Percentiles rank a stretch among this genome's conserved stretches.
phyloP scores from a whole-genome alignment of 345 rosid genomes.

The Aethionema arabicum region DNA sequence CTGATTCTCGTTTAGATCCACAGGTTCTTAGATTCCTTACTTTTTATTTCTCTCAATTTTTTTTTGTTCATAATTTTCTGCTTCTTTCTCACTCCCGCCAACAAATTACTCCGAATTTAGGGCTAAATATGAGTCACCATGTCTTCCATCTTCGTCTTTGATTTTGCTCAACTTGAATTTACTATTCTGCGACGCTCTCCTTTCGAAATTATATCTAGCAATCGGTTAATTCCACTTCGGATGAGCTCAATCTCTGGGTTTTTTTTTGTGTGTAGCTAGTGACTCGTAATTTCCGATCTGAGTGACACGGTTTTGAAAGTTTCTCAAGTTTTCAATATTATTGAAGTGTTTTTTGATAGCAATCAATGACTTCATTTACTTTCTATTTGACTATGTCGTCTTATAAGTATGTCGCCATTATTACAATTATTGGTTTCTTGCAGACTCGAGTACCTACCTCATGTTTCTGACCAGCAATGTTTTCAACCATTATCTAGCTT shows the following conservation, averaged over 20 bases:
- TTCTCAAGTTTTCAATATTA: no score
- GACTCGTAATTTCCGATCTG: not conserved
- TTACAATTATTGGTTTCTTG: not conserved
- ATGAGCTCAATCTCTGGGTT: not conserved
- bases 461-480: conserved; percentile 50
- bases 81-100: not conserved
- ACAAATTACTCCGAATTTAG: not conserved
- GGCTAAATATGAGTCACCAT: no score
- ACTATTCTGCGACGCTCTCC: not conserved
- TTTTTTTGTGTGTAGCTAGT: no score
- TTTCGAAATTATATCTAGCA: conserved; percentile 11
- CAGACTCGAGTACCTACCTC: conserved; percentile 34
- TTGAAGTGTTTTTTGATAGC: no score
- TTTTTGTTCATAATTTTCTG: no score
- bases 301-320: no score
- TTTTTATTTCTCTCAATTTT: not conserved
- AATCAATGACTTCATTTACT: no score
- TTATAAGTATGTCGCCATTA: no score
- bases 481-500: conserved; percentile 46
- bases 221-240: not conserved
- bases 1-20: conserved; percentile 32
- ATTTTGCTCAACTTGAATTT: conserved; percentile 10
- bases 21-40: conserved; percentile 33
- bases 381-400: no score
- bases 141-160: no score